Evolutionary conservation across 345 rosid genomes (phyloP).

Genomic region (Sapria himalayana): DNA sequence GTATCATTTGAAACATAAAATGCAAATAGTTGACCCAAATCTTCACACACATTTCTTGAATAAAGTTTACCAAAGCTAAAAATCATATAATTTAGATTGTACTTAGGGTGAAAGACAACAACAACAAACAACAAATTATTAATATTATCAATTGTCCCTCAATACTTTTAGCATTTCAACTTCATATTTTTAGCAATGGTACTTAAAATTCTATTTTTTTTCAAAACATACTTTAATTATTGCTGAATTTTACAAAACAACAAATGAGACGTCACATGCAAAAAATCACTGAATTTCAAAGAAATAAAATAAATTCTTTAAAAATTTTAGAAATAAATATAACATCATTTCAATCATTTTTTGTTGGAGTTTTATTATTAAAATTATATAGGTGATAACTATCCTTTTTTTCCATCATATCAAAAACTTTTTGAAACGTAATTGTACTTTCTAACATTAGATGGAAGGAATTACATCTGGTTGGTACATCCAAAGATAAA

Average conservation of each 20-base stretch:
- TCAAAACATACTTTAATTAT: conserved; percentile 8
- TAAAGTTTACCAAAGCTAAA: conserved; percentile 13
- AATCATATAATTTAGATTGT: conserved; percentile 13
- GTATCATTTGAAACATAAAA: conserved; percentile 8
- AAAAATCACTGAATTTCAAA: conserved; percentile 5
- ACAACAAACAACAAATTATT: conserved; percentile 15
- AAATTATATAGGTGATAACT: too few species aligned
- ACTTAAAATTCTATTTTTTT: too few species aligned
- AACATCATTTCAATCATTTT: conserved; percentile 13
- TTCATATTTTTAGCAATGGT: conserved; percentile 10
- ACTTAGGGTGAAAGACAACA: conserved; percentile 12
- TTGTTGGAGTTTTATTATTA: conserved; percentile 7
- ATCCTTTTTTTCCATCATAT: conserved; percentile 9
- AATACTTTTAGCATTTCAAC: conserved; percentile 10
- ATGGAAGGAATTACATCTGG: conserved; percentile 11
- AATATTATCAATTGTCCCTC: conserved; percentile 11
- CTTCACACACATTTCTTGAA: conserved; percentile 9
- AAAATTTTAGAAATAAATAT: conserved; percentile 8
- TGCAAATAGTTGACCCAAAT: too few species aligned
- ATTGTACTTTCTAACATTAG: conserved; percentile 11
- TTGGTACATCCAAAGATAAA: conserved; percentile 11
- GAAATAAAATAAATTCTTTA: conserved; percentile 9
- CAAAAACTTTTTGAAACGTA: conserved; percentile 10
- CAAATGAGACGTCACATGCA: conserved; percentile 13
- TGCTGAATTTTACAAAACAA: conserved; percentile 10